A percentile compares a stretch with the other conserved stretches of the same genome.
Conservation (phyloP, 306 rosid genomes). For the Vigna angularis region DNA sequence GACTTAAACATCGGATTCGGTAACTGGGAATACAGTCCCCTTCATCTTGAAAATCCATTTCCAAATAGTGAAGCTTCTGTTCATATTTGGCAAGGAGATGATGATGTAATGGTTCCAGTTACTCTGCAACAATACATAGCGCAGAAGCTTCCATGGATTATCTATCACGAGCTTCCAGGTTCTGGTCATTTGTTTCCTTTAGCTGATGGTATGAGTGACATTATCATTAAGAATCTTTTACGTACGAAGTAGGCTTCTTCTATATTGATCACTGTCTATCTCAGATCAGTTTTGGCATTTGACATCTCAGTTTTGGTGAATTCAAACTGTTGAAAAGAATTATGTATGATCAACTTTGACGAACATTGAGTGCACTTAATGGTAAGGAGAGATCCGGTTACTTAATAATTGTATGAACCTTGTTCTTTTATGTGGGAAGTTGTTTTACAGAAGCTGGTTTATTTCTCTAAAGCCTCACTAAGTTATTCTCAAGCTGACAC, state of each 20-base stretch:
- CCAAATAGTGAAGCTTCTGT: slow-evolving; percentile 71
- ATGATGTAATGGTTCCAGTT: slow-evolving; percentile 69
- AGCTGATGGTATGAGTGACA: slow-evolving; percentile 60
- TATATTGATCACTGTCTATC: slow-evolving; percentile 20
- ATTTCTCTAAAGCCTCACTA: slow-evolving; percentile 16
- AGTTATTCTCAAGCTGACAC: background rate
- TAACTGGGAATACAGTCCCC: slow-evolving; percentile 82
- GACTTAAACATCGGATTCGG: slow-evolving; percentile 75
- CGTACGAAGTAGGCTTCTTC: slow-evolving; percentile 47
- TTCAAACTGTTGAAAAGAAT: slow-evolving; percentile 34
- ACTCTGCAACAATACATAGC: slow-evolving; percentile 64
- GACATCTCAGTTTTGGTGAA: slow-evolving; percentile 28
- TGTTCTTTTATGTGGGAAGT: slow-evolving; percentile 14
- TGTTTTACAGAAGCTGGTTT: slow-evolving; percentile 14
- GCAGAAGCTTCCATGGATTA: slow-evolving; percentile 80
- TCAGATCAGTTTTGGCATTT: slow-evolving; percentile 36
- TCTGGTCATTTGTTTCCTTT: slow-evolving; percentile 70
- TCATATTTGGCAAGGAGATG: slow-evolving; percentile 93
- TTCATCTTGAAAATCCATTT: slow-evolving; percentile 79
- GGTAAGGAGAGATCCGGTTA: slow-evolving; percentile 33
- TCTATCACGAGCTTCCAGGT: slow-evolving; percentile 80
- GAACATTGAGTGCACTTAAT: background rate
- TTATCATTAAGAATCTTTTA: slow-evolving; percentile 61
- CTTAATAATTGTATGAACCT: slow-evolving; percentile 6
- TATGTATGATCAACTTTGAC: slow-evolving; percentile 34